Evolutionary conservation across 371 early-diverging fungal species (phyloP), one percentile per base, ranked within the genome.

Genomic region (Apophysomyces trapeziformis): DNA sequence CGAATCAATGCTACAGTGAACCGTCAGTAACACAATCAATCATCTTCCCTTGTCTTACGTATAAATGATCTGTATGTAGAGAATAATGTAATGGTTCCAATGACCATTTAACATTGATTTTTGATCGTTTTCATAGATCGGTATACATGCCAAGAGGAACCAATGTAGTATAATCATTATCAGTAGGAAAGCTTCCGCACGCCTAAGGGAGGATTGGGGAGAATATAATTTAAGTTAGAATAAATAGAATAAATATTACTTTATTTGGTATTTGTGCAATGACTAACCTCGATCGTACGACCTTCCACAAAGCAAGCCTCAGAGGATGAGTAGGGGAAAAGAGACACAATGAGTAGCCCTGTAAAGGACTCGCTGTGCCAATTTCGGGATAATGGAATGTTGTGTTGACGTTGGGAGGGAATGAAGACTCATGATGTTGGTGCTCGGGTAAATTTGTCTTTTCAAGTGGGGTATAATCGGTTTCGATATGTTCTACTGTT

Each of bases 81-180:
- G 47, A 7, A 85, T 71, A 8, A 72, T 73, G 37, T 80, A 85
- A 45, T 87, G 85, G 1, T 71, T 76, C 85, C 86, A 84, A 45
- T 81, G 83, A 0, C 74, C 76, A 39, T 82, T 79, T 74, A 87
- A 83, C 3, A 61, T 47, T 0, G 68, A 63, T 38, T 85, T 87
- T 62, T 87, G 76, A 32, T 67, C 68, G 38, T 79, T 78, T 2
- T 63, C 47, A 57, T 72, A 73, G 7, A 84, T 82, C 0, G 87
- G 86, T 0, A 75, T 75, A 57, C 78, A 81, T 18, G 85, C 82
- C 44, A 87, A 73, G n/a, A 87, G 61, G 38, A 87, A 75, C 81
- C 85, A 87, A 45, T 87, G 82, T 0, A 81, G 63, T 16, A 84
- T 56, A 58, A 87, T 78, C 9, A 87, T 43, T 2, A 83, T 67